Base-by-base conservation (phyloP, 78 protist genomes). In the Dictyostelium citrinum region DNA sequence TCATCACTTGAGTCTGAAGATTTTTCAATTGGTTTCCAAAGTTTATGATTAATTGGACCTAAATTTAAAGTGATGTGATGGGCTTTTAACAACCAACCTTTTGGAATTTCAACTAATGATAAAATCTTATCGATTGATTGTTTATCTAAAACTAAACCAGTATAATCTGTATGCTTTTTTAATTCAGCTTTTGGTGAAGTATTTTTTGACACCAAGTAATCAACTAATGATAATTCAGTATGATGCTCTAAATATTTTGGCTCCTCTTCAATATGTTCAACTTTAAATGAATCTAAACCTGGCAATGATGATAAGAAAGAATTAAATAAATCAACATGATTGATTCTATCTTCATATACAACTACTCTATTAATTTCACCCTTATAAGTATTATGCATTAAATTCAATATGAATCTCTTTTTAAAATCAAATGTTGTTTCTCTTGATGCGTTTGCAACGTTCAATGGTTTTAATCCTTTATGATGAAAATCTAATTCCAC, bases 61-160 rank as follows among this genome's bases (percentile, higher is more conserved):
- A 78, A 12, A 49, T 88, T 88, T 58, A 88, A 43, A 27, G 93
- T 88, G 7, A 82, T 33, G 79, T 88, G 93, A 33, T 88, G 93
- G 0, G 84, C 68, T 64, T 88, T 88, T 35, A 88, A 16, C 0
- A n/a, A 37, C 93, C 93, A 88, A 14, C 58, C 76, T 2, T 10
- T 27, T 78, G 92, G 93, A 12, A 88, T 43, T 14, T 61, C 70
- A 11, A 88, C 70, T 45, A 72, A 46, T 5, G 67, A 39, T 64
- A 74, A 37, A 29, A 78, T 22, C 20, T 31, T 64, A 14, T 60
- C 16, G 14, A 51, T 31, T 17, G 93, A 88, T 16, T 67, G 24
- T 5, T 88, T 35, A 33, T 88, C 81, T 35, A 88, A 64, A 22
- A 39, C 45, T 4, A 72, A 43, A 31, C 85, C 43, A 37, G 93